phyloP scores from a whole-genome alignment of 768 basidiomycete species.

The Sistotremastrum suecicum region DNA sequence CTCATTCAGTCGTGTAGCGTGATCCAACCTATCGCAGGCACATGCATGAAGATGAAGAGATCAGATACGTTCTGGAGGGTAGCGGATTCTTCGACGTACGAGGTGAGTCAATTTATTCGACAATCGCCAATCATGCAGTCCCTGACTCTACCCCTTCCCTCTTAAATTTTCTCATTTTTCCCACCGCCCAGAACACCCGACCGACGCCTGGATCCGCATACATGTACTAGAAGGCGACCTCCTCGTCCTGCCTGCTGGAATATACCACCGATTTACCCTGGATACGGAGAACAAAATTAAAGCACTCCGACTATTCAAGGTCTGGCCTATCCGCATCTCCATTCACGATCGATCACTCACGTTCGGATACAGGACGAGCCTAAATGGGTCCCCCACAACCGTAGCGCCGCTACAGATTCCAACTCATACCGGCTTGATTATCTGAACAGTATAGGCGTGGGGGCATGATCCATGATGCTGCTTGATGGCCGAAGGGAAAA shows the following conservation, averaged over 20 bases:
- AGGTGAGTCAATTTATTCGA: slow-evolving; percentile 29
- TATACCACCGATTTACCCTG: slow-evolving; percentile 91
- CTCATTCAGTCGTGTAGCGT: not conserved
- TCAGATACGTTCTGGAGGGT: slow-evolving; percentile 77
- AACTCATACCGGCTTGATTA: slow-evolving; percentile 55
- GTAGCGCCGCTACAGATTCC: slow-evolving; percentile 42
- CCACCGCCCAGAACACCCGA: slow-evolving; percentile 35
- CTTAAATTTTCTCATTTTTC: not conserved
- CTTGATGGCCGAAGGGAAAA: too few species aligned
- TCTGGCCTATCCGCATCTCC: slow-evolving; percentile 11
- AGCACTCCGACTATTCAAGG: slow-evolving; percentile 79
- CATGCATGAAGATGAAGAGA: slow-evolving; percentile 94
- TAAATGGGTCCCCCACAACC: slow-evolving; percentile 75
- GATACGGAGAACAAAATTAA: slow-evolving; percentile 62
- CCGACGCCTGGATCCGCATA: slow-evolving; percentile 72
- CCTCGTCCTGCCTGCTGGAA: slow-evolving; percentile 76
- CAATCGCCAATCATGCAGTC: not conserved
- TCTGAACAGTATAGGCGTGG: slow-evolving; percentile 27
- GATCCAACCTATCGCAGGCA: slow-evolving; percentile 33
- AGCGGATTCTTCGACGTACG: slow-evolving; percentile 88
- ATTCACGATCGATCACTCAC: not conserved
- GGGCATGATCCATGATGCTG: slow-evolving; percentile 16
- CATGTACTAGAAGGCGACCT: slow-evolving; percentile 68
- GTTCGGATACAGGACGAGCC: slow-evolving; percentile 57
- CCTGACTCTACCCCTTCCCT: not conserved